These are phyloP conservation scores for Penstemon eatonii DNA, from an alignment of 257 asterid genomes.

Conservation along the genomic window DNA sequence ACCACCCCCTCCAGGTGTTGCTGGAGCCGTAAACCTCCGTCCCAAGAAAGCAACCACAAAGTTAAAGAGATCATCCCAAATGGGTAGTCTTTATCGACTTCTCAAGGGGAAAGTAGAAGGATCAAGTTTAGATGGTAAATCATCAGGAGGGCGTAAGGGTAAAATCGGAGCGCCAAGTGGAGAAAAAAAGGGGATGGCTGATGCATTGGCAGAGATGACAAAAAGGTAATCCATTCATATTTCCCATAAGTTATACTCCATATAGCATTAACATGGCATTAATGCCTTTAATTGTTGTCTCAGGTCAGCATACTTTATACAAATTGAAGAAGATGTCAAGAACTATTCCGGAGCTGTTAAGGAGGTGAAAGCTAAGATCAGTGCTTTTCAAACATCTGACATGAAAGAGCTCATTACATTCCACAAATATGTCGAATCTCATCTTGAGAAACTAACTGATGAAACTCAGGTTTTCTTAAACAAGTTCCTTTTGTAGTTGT, in stretches of 20 bases:
- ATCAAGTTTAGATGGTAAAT: constrained; percentile 46
- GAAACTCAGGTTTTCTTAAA: constrained; percentile 64
- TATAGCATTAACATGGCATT: too few relatives aligned
- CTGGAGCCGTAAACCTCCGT: constrained; percentile 40
- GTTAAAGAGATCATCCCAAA: constrained; percentile 84
- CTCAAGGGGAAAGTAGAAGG: constrained; percentile 95
- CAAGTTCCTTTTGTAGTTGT: background rate
- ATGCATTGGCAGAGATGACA: constrained; percentile 96
- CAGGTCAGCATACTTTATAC: constrained; percentile 88
- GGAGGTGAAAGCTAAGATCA: constrained; percentile 53
- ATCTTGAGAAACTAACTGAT: constrained; percentile 74
- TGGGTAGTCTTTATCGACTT: constrained; percentile 82
- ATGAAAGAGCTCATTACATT: constrained; percentile 72
- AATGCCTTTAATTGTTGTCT: background rate
- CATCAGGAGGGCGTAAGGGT: constrained; percentile 50
- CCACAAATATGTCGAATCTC: constrained; percentile 67
- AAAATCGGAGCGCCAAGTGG: constrained; percentile 51
- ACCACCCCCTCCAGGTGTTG: constrained; percentile 74
- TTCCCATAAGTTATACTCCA: background rate
- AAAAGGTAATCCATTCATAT: constrained; percentile 51
- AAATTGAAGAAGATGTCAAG: constrained; percentile 83
- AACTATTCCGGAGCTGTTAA: constrained; percentile 46
- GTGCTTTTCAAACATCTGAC: constrained; percentile 64
- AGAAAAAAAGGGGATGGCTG: constrained; percentile 92
- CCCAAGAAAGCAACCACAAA: constrained; percentile 58